Evolutionary conservation across 495 filamentous ascomycete genomes (phyloP).

Genomic region (Podospora tetraspora): DNA sequence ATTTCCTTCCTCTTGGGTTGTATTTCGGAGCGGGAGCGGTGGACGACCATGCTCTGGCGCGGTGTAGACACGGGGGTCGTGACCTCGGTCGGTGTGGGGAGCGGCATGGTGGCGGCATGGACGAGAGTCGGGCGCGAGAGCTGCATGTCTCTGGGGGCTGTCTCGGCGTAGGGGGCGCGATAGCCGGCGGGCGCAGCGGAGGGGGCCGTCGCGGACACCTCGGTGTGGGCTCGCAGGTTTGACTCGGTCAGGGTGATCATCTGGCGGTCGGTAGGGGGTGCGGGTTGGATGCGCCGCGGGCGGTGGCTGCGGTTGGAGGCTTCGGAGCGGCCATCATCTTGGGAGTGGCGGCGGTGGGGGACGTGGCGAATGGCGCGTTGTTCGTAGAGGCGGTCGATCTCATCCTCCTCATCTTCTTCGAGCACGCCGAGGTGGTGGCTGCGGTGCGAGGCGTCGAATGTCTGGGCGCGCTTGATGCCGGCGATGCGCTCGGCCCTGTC

Average conservation of each 20-base stretch:
- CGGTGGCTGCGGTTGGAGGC: slow-evolving; percentile 33
- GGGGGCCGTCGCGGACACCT: slow-evolving; percentile 39
- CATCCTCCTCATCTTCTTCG: slow-evolving; percentile 21
- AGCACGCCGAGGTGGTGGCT: slow-evolving; percentile 10
- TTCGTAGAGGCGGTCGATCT: slow-evolving; percentile 19
- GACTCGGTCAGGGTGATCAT: slow-evolving; percentile 31
- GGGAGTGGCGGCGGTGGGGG: slow-evolving; percentile 28
- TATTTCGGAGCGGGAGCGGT: slow-evolving; percentile 38
- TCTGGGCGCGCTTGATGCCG: slow-evolving; percentile 36
- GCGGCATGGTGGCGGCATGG: slow-evolving; percentile 27
- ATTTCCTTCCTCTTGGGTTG: slow-evolving; percentile 52
- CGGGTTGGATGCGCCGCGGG: slow-evolving; percentile 27
- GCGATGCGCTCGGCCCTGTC: slow-evolving; percentile 51
- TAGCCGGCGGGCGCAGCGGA: slow-evolving; percentile 38
- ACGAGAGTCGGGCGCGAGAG: slow-evolving; percentile 34
- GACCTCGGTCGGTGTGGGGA: slow-evolving; percentile 7
- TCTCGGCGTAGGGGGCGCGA: slow-evolving; percentile 39
- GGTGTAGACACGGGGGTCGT: slow-evolving; percentile 19
- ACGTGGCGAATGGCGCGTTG: slow-evolving; percentile 18
- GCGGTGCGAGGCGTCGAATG: slow-evolving; percentile 34
- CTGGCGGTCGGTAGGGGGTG: slow-evolving; percentile 18
- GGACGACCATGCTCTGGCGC: slow-evolving; percentile 27
- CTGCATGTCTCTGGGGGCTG: slow-evolving; percentile 35
- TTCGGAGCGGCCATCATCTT: slow-evolving; percentile 34
- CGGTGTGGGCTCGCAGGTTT: slow-evolving; percentile 42